Evolutionary conservation across 768 basidiomycete genomes (phyloP).

Genomic region (Trametes cingulata): DNA sequence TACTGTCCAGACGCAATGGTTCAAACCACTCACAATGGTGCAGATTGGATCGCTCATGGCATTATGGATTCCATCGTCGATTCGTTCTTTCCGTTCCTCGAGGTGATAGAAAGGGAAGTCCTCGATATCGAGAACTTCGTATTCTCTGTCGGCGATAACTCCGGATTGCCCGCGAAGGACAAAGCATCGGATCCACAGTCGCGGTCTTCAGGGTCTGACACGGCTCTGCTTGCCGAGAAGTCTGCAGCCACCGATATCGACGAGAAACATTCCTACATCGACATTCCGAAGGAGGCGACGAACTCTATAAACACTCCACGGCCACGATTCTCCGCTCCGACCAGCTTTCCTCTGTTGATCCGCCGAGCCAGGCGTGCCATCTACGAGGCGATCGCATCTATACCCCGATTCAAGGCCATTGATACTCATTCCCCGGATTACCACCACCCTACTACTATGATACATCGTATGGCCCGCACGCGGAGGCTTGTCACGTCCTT

Average conservation of each 20-base stretch:
- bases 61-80: conserved; percentile 93
- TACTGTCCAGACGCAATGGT: neutral
- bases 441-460: conserved; percentile 42
- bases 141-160: conserved; percentile 35
- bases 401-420: conserved; percentile 17
- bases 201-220: neutral
- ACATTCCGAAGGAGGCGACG: neutral
- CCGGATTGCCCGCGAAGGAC: neutral
- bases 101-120: conserved; percentile 80
- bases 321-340: conserved; percentile 14
- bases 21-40: neutral
- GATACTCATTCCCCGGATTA: conserved; percentile 6
- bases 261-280: conserved; percentile 2
- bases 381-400: conserved; percentile 5
- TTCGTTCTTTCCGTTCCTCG: conserved; percentile 84
- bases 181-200: neutral
- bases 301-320: neutral
- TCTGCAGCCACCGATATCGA: neutral
- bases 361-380: conserved; percentile 14
- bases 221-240: neutral
- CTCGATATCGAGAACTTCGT: conserved; percentile 75
- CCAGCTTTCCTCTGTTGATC: conserved; percentile 9
- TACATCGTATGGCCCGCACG: conserved; percentile 78
- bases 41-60: conserved; percentile 94
- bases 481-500: conserved; percentile 79